A percentile compares a stretch with the other conserved stretches of the same genome.
Conservation (phyloP, 2,329 filamentous ascomycete genomes). For the Penicillium italicum region DNA sequence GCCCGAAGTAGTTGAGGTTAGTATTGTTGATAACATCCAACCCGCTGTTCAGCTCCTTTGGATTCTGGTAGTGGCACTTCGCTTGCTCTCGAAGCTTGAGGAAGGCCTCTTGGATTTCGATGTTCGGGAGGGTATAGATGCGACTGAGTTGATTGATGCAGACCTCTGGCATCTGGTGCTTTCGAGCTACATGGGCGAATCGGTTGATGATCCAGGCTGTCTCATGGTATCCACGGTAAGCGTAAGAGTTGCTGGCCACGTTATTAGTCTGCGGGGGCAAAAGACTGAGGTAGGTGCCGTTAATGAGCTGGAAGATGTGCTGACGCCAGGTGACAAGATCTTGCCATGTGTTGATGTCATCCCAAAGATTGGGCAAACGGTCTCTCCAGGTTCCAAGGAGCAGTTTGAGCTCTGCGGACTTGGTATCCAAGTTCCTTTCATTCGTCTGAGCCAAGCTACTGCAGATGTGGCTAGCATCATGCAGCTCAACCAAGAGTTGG, state of each 20-base stretch:
- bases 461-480: slow-evolving; percentile 96
- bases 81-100: slow-evolving; percentile 97
- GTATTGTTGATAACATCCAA: slow-evolving; percentile 99
- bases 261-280: slow-evolving; percentile 77
- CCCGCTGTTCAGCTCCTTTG: slow-evolving; percentile 83
- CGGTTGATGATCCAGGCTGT: slow-evolving; percentile 99
- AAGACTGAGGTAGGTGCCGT: slow-evolving; percentile 83
- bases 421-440: slow-evolving; percentile 79
- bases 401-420: slow-evolving; percentile 92
- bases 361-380: slow-evolving; percentile 93
- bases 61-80: slow-evolving; percentile 97
- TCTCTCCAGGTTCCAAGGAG: slow-evolving; percentile 94
- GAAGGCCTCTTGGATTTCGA: slow-evolving; percentile 99
- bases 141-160: slow-evolving; percentile 96
- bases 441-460: slow-evolving; percentile 83
- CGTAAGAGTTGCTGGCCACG: slow-evolving; percentile 85
- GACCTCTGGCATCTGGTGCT: slow-evolving; percentile 93
- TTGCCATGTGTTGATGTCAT: slow-evolving; percentile 99
- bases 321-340: slow-evolving; percentile 99
- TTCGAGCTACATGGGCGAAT: slow-evolving; percentile 94
- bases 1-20: slow-evolving; percentile 96
- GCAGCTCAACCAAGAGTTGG: slow-evolving; percentile 93
- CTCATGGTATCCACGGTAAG: slow-evolving; percentile 96
- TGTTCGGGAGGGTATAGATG: slow-evolving; percentile 98
- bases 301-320: slow-evolving; percentile 97